Base-by-base conservation (phyloP, 768 basidiomycete genomes). In the Calvatia gigantea region DNA sequence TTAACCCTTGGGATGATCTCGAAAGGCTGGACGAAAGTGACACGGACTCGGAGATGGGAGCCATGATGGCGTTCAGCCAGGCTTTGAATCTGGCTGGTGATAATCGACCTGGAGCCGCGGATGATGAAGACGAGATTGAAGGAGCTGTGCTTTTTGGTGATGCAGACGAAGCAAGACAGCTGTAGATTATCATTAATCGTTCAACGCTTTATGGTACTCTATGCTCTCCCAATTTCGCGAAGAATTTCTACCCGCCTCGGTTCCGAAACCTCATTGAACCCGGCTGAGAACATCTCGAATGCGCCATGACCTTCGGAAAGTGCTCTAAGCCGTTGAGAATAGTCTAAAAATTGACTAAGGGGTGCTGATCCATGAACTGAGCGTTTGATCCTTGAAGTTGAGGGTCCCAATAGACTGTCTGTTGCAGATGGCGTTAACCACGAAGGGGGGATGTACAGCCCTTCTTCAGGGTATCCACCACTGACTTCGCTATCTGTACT, bases 281-380 rank as follows among this genome's bases (percentile, higher is more conserved):
- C 91, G n/a, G 84, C 87, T 45, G 79, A 81, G 28, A 72, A 71
- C 85, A 89, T 88, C 64, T 94, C 90, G 62, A 94, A 93, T 15
- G 75, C 65, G 11, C 91, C 92, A 65, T 91, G 84, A 3, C 92
- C 92, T 44, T 89, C 92, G 1, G 89, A 87, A 33, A 94, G 68
- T 1, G 92, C 87, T 15, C 92, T 85, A 48, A 94, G 68, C 14
- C 90, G 78, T 43, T 76, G 86, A 7, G 89, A 86, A 62, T 89
- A 94, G 67, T 93, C 87, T 17, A 94, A 73, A 80, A 92, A 86
- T 62, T 78, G 80, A 63, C 85, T 89, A n/a, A 94, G 77, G 2
- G 92, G 92, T 17, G 87, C 89, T 28, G 84, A 59, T 8, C 86
- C 91, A 56, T 82, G 70, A 23, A 94, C 73, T n/a, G 83, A 79